Base-by-base conservation (phyloP, 2,329 filamentous ascomycete species). In the Pseudocercospora cruenta region DNA sequence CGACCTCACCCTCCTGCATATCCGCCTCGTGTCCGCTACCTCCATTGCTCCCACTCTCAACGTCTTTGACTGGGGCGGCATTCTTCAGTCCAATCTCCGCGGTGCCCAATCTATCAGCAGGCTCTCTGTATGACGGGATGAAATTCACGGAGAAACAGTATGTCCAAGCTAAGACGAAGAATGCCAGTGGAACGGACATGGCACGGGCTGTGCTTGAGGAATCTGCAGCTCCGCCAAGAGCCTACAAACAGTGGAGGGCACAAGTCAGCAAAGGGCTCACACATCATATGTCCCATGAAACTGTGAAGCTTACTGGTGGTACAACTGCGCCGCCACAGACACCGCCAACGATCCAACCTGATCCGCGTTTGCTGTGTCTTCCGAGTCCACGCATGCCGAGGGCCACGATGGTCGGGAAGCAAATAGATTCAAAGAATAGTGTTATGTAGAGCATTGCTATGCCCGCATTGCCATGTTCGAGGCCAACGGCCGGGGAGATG, bases 351-450 rank as follows among this genome's bases (percentile, higher is more conserved):
- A 96, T 88, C 76, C 87, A 90, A 1, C 90, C 90, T 2, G 88
- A 89, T 1, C 91, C 91, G 67, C 90, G 86, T 82, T 94, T 93
- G 39, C 89, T 91, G 79, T 94, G 89, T 19, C 88, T 86, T 5
- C 92, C 91, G 0, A 93, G 83, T 1, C 90, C 91, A 22, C 92
- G 87, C 66, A 96, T 88, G 2, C 90, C 91, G 12, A 95, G 85
- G 3, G 91, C 88, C 71, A 93, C 93, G 66, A 95, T 89, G 1
- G 94, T 88, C 0, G 93, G 93, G 83, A 92, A 96, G 71, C 92
- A 87, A 60, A 93, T 92, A 0, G 90, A 91, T 94, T 71, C 92
- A 74, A 91, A 92, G 78, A 96, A 92, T 70, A 92, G 89, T 69
- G 91, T 90, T 31, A 75, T 21, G 67, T 89, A 82, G 2, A 91